A percentile compares a stretch with the other conserved stretches of the same genome.
Evolutionary conservation across 495 filamentous ascomycete genomes (phyloP).

Genomic region (Clohesyomyces aquaticus): DNA sequence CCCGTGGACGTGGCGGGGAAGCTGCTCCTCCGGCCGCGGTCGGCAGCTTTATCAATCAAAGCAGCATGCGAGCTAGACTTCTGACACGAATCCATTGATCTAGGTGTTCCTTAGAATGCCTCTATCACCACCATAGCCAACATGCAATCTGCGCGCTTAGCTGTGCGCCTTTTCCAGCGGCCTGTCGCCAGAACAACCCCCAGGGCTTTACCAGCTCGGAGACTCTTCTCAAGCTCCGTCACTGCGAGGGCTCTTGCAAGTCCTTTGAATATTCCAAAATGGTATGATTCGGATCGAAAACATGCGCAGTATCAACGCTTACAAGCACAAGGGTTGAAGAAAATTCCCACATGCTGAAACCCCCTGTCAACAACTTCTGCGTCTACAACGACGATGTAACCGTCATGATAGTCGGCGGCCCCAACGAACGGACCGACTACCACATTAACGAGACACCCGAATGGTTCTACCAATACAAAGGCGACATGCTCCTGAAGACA

Average conservation of each 20-base stretch:
- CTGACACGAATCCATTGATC: background rate
- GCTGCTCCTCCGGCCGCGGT: constrained; percentile 1
- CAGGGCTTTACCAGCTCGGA: constrained; percentile 1
- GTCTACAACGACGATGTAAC: constrained; percentile 82
- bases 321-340: constrained; percentile 72
- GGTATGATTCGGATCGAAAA: constrained; percentile 54
- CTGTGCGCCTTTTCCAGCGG: constrained; percentile 2
- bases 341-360: constrained; percentile 90
- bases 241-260: constrained; percentile 46
- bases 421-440: constrained; percentile 95
- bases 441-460: constrained; percentile 97
- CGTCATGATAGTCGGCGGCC: constrained; percentile 93
- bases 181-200: background rate
- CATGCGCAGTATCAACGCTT: constrained; percentile 17
- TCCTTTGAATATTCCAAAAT: constrained; percentile 83
- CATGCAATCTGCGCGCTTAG: constrained; percentile 21
- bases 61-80: background rate
- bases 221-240: constrained; percentile 22
- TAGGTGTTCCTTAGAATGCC: background rate
- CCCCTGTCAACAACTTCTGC: constrained; percentile 96
- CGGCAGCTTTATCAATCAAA: background rate
- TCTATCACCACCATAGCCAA: background rate
- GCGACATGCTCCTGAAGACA: constrained; percentile 90
- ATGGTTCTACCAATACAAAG: constrained; percentile 97
- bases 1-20: constrained; percentile 11